Conservation (phyloP, 768 basidiomycete genomes). For the Antrodiella citrinella region DNA sequence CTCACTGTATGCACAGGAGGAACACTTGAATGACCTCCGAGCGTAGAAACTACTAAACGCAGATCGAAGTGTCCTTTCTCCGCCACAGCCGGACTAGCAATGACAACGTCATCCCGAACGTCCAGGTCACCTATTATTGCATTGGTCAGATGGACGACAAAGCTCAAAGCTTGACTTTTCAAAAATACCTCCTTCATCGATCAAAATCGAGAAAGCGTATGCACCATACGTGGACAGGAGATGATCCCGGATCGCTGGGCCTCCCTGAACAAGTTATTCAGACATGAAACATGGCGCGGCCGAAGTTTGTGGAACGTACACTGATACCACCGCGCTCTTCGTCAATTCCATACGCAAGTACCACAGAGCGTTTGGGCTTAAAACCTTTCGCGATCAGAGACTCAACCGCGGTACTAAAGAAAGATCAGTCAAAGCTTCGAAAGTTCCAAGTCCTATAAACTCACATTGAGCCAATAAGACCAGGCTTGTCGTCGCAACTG, state of each 20-base stretch:
- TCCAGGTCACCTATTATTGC: slow-evolving; percentile 38
- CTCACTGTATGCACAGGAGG: slow-evolving; percentile 75
- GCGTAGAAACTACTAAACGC: slow-evolving; percentile 51
- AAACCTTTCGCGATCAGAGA: slow-evolving; percentile 37
- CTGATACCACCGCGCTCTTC: slow-evolving; percentile 33
- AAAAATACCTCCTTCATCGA: slow-evolving; percentile 79
- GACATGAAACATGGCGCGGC: neutral
- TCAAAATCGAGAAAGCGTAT: slow-evolving; percentile 64
- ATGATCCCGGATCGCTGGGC: slow-evolving; percentile 34
- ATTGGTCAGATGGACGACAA: too few relatives aligned
- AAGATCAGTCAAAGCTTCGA: neutral
- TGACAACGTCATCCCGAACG: slow-evolving; percentile 41
- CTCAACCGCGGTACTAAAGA: slow-evolving; percentile 33
- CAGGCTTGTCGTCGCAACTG: slow-evolving; percentile 28
- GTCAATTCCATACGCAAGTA: slow-evolving; percentile 40
- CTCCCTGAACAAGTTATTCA: slow-evolving; percentile 37
- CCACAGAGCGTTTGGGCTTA: slow-evolving; percentile 32
- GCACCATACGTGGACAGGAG: slow-evolving; percentile 59
- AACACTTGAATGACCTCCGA: slow-evolving; percentile 82
- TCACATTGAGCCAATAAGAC: slow-evolving; percentile 24
- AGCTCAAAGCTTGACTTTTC: slow-evolving; percentile 1
- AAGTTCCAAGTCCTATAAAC: neutral
- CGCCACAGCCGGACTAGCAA: slow-evolving; percentile 57
- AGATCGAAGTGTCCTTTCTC: slow-evolving; percentile 71
- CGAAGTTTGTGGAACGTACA: slow-evolving; percentile 6